Evolutionary conservation across 495 filamentous ascomycete species (phyloP), one percentile per base, ranked within the genome.

Genomic region (Geoglossum glabrum): DNA sequence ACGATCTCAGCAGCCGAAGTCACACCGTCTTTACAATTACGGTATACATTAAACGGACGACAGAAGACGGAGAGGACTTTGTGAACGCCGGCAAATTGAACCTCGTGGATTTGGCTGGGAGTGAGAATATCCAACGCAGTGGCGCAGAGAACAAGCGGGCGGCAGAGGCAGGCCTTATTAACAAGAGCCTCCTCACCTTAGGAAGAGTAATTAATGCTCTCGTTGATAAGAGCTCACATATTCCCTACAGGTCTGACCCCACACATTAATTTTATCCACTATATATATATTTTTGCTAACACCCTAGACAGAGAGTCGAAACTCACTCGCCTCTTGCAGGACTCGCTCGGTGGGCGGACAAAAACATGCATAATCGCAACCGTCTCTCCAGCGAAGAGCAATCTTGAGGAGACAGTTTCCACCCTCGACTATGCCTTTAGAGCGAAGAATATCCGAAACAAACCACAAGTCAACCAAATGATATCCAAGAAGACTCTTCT

Each of bases 301-400:
- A 30, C 1, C 19, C 19, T 19, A 25, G 21, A 59, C 61, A 73
- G 92, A 60, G 92, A 97, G 68, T 97, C 92, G 1, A 99, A 99
- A 67, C 78, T 99, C 54, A 99, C 92, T 1, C 80, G 92, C 25
- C 73, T 98, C 1, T 72, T 98, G 52, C 92, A 97, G 81, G 93
- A 98, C 64, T 98, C 92, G 15, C 77, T 98, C 0, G 92, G 92
- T 50, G 92, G 92, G 11, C 81, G 82, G 51, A 98, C 92, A 9
- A 98, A 97, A 67, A 98, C 92, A 3, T 97, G 92, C 70, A 98
- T 98, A 62, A 96, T 98, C 63, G 93, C 92, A 3, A 98, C 93
- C 0, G 79, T 98, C 47, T 96, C 92, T 0, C 89, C 93, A 7
- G 86, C 89, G 6, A 89, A 88, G 65, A 89, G 81, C 71, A 98